A percentile compares a stretch with the other conserved stretches of the same genome.
phyloP scores from a whole-genome alignment of 2,329 filamentous ascomycete genomes.

The Penicillium palitans region DNA sequence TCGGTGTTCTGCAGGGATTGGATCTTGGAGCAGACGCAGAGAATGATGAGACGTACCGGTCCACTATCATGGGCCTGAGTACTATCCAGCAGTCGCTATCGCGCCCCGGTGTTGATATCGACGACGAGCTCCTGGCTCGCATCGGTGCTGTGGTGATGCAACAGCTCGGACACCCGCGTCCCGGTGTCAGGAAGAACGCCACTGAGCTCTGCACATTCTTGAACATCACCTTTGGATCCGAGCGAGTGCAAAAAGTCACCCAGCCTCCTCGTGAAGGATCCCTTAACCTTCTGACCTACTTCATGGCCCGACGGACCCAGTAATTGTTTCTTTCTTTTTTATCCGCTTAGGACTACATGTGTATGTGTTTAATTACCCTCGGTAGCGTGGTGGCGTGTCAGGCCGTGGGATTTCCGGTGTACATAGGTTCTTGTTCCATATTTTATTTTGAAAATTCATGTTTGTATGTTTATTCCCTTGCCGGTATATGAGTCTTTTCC shows the following conservation, averaged over 20 bases:
- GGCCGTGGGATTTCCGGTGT: slow-evolving; percentile 7
- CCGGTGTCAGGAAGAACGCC: slow-evolving; percentile 41
- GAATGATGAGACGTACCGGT: slow-evolving; percentile 33
- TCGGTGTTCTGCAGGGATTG: slow-evolving; percentile 37
- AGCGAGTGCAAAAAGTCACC: slow-evolving; percentile 32
- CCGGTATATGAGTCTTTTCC: background rate
- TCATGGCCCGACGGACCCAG: slow-evolving; percentile 32
- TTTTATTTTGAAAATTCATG: background rate
- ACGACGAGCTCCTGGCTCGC: slow-evolving; percentile 22
- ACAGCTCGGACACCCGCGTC: slow-evolving; percentile 35
- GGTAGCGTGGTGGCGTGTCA: slow-evolving; percentile 9
- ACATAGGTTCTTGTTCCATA: slow-evolving; percentile 10
- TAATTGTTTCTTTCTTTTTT: slow-evolving; percentile 8
- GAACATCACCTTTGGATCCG: slow-evolving; percentile 27
- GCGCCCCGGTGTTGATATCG: slow-evolving; percentile 19
- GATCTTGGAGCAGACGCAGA: slow-evolving; percentile 32
- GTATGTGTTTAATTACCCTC: slow-evolving; percentile 7
- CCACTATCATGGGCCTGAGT: slow-evolving; percentile 37
- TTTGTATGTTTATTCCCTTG: background rate
- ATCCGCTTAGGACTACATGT: slow-evolving; percentile 1
- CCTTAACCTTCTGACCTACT: slow-evolving; percentile 41
- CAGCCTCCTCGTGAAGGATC: slow-evolving; percentile 33
- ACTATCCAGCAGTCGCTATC: slow-evolving; percentile 24
- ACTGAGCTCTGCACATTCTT: slow-evolving; percentile 39
- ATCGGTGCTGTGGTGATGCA: slow-evolving; percentile 37